Evolutionary conservation across 2,329 filamentous ascomycete genomes (phyloP).

Genomic region (Diaporthe vexans): DNA sequence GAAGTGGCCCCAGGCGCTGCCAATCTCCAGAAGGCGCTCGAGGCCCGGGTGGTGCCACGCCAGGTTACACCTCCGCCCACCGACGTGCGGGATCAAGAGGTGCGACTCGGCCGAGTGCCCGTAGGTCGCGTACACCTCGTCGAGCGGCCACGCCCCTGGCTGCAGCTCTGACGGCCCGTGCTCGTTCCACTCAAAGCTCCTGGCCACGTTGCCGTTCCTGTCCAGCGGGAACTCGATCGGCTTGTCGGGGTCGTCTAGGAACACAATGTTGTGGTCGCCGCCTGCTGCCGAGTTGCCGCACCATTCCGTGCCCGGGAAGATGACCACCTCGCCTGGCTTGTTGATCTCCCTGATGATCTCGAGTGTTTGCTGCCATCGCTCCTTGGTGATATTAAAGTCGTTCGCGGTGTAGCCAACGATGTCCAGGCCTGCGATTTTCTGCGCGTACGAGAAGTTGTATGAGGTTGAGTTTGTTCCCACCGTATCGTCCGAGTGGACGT

Average conservation of each 20-base stretch:
- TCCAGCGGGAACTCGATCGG: constrained; percentile 51
- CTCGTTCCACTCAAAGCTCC: constrained; percentile 55
- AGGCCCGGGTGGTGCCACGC: constrained; percentile 54
- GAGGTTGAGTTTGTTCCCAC: constrained; percentile 53
- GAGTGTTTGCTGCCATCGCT: constrained; percentile 50
- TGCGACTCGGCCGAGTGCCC: constrained; percentile 49
- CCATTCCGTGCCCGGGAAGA: constrained; percentile 53
- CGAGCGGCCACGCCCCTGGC: constrained; percentile 53
- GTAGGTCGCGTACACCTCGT: constrained; percentile 55
- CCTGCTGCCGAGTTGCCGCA: constrained; percentile 53
- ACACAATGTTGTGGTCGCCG: constrained; percentile 54
- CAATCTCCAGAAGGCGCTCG: constrained; percentile 53
- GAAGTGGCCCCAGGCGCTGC: constrained; percentile 53
- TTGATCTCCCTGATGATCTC: constrained; percentile 47
- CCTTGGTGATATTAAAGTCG: constrained; percentile 54
- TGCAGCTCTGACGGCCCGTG: constrained; percentile 49
- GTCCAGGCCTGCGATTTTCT: constrained; percentile 53
- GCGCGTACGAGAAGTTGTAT: constrained; percentile 55
- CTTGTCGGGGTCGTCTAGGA: constrained; percentile 48
- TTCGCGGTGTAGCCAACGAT: constrained; percentile 56
- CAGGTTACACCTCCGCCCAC: constrained; percentile 52
- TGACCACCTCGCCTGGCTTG: constrained; percentile 46
- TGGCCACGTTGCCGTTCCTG: constrained; percentile 50
- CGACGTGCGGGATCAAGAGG: constrained; percentile 54
- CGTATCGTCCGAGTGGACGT: constrained; percentile 55